Evolutionary conservation across 1,139 yeast species (phyloP).

Genomic region (Lizanozyma gosingica): DNA sequence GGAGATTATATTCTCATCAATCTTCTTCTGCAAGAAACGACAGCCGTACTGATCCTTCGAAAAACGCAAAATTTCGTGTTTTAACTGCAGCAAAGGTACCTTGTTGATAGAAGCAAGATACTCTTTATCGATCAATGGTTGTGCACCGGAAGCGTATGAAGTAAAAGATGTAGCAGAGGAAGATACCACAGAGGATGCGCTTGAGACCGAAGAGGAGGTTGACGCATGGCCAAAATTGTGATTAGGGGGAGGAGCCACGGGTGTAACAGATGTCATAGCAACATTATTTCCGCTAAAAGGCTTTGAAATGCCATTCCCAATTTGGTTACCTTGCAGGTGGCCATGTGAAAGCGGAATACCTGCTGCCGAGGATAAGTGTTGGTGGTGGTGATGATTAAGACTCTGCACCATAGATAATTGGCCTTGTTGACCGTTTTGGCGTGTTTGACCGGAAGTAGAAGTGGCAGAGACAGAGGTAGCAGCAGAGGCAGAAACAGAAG

Average conservation of each 20-base stretch:
- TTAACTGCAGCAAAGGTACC: constrained; percentile 27
- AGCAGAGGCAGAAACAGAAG: not conserved
- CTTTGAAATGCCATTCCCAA: too few species aligned
- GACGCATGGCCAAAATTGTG: constrained; percentile 2
- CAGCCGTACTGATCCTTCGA: constrained; percentile 43
- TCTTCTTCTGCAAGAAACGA: constrained; percentile 37
- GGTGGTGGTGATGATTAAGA: not conserved
- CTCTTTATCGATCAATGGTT: constrained; percentile 31
- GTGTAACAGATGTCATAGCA: too few species aligned
- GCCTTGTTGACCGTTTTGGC: too few species aligned
- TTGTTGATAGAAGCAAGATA: constrained; percentile 29
- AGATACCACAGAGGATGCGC: not conserved
- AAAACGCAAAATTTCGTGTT: constrained; percentile 26
- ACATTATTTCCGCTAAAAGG: too few species aligned
- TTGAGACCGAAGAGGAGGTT: constrained; percentile 1
- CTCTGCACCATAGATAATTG: too few species aligned
- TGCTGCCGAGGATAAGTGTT: not conserved
- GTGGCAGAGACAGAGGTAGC: not conserved
- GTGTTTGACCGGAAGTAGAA: too few species aligned
- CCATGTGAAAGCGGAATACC: too few species aligned
- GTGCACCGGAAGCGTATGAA: constrained; percentile 2
- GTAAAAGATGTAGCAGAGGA: constrained; percentile 1
- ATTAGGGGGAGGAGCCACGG: not conserved
- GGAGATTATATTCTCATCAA: constrained; percentile 30
- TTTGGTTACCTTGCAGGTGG: too few species aligned